phyloP scores from a whole-genome alignment of 2,329 filamentous ascomycete species.

The Cladophialophora yegresii region DNA sequence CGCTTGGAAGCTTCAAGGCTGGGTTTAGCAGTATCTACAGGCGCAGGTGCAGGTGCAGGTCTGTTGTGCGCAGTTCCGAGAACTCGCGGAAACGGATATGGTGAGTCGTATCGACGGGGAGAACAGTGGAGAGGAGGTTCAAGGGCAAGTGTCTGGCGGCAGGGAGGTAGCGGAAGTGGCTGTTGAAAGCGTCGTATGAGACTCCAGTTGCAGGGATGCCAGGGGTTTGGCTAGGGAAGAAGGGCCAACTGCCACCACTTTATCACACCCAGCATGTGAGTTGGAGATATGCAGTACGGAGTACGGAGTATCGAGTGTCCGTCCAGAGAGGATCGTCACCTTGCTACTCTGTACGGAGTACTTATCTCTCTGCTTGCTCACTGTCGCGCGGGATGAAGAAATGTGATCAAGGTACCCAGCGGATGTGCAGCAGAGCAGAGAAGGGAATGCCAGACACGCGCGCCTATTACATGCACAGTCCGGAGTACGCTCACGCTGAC shows the following conservation, averaged over 20 bases:
- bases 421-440: background rate
- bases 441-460: background rate
- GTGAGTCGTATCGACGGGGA: constrained; percentile 9
- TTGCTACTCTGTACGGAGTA: background rate
- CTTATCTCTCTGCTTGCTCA: background rate
- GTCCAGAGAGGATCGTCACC: background rate
- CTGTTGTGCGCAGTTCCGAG: constrained; percentile 8
- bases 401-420: background rate
- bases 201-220: constrained; percentile 22
- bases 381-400: background rate
- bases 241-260: constrained; percentile 16
- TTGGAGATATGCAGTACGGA: background rate
- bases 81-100: constrained; percentile 13
- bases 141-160: constrained; percentile 11
- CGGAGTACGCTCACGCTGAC: background rate
- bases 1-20: constrained; percentile 21
- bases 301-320: background rate
- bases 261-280: constrained; percentile 8
- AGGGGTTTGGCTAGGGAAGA: constrained; percentile 1
- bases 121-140: constrained; percentile 18
- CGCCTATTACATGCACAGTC: background rate
- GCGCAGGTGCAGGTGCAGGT: constrained; percentile 13
- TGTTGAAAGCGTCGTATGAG: constrained; percentile 14
- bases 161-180: constrained; percentile 10
- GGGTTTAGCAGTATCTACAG: constrained; percentile 9